Conservation (phyloP, 768 basidiomycete genomes). For the Phaffia australis region DNA sequence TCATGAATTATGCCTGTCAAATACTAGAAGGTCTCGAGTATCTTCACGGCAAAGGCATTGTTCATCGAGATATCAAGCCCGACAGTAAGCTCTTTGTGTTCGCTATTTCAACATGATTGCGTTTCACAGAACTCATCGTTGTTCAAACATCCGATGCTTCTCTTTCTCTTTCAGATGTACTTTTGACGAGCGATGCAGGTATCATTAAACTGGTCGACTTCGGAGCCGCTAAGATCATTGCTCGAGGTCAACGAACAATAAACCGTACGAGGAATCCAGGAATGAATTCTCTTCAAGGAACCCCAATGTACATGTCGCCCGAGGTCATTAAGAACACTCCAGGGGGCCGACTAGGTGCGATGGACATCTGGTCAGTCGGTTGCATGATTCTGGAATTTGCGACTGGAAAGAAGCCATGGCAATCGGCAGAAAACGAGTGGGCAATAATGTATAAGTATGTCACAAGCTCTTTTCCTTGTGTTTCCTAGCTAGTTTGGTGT, state of each 20-base stretch:
- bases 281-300: constrained; percentile 80
- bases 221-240: constrained; percentile 91
- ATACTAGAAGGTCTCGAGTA: constrained; percentile 92
- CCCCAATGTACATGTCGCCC: constrained; percentile 99
- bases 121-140: constrained; percentile 13
- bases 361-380: constrained; percentile 97
- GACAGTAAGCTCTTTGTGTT: constrained; percentile 58
- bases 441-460: constrained; percentile 25
- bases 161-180: constrained; percentile 55
- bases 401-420: constrained; percentile 93
- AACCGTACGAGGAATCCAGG: constrained; percentile 24
- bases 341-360: constrained; percentile 77
- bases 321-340: constrained; percentile 94
- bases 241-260: constrained; percentile 35
- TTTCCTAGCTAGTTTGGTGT: neutral
- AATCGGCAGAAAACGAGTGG: constrained; percentile 97
- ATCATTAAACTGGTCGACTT: constrained; percentile 98
- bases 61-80: constrained; percentile 79
- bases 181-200: constrained; percentile 53
- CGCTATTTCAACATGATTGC: neutral
- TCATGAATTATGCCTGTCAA: constrained; percentile 91
- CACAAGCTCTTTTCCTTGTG: no score
- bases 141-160: constrained; percentile 24
- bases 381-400: constrained; percentile 96
- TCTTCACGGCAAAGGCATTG: constrained; percentile 76